These are phyloP conservation scores for Physcomitrellopsis africana DNA, from an alignment of 225 moss, liverwort and hornwort species.

Conservation along the genomic window DNA sequence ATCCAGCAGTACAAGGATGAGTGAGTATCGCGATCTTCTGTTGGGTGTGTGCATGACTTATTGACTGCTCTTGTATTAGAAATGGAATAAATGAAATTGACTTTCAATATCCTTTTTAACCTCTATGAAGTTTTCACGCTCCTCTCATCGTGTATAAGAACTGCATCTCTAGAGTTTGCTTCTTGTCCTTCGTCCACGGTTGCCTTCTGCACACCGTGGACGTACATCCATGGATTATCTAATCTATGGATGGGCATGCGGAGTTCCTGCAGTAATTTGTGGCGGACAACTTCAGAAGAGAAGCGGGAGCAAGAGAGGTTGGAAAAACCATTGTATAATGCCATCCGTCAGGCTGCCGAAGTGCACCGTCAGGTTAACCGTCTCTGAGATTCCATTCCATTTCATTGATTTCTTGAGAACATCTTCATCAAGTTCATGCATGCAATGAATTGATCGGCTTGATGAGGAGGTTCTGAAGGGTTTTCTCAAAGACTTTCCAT, in stretches of 20 bases:
- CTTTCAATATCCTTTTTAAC: too few species aligned
- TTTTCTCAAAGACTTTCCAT: too few species aligned
- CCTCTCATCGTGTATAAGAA: too few species aligned
- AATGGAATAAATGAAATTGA: too few species aligned
- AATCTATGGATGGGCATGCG: conserved; percentile 4
- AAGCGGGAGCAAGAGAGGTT: conserved; percentile 91
- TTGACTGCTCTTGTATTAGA: too few species aligned
- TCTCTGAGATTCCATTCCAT: background rate
- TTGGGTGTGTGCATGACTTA: background rate
- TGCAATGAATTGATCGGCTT: background rate
- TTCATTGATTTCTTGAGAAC: background rate
- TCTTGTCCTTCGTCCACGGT: too few species aligned
- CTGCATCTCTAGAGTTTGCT: too few species aligned
- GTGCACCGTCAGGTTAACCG: conserved; percentile 82
- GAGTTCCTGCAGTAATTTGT: conserved; percentile 67
- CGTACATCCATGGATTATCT: conserved; percentile 8
- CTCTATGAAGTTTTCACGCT: too few species aligned
- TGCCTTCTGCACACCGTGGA: background rate
- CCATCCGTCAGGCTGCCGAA: conserved; percentile 88
- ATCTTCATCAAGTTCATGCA: background rate
- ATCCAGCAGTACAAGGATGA: conserved; percentile 83
- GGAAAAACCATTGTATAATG: conserved; percentile 91
- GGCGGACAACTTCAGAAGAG: conserved; percentile 89
- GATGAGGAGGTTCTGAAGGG: background rate
- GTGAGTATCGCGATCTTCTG: conserved; percentile 44